Base-by-base conservation (phyloP, 768 basidiomycete genomes). In the Pisolithus albus region DNA sequence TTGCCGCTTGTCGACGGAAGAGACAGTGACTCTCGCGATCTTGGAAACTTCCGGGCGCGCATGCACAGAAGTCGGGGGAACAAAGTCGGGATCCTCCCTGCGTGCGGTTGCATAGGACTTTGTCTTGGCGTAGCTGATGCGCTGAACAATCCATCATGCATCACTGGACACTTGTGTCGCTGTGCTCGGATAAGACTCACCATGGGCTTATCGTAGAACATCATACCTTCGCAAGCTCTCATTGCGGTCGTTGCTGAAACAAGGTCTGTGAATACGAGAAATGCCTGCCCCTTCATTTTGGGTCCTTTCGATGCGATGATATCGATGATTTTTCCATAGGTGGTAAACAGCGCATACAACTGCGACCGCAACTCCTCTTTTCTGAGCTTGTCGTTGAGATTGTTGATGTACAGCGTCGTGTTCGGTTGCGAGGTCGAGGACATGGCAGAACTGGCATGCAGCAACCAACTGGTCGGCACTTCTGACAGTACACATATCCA, bases 231-330 rank as follows among this genome's bases (percentile, higher is more conserved):
- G 64, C 93, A 87, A 43, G 87, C 91, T 46, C 95, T 80, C 82
- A 97, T 79, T 34, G 95, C 95, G 49, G 91, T 82, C 5, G 95
- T 97, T 52, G 92, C 91, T 49, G 84, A 82, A 9, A 89, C 81
- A 46, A 95, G 83, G 72, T 98, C 95, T 47, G 82, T 79, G 71
- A 96, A 98, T 61, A 95, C 92, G 63, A 97, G 84, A 70, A 96
- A 98, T 1, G 95, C 95, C 70, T 96, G 93, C 19, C 93, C 94
- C 57, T 86, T 81, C 84, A 89, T 91, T 69, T 84, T 88, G 52
- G 80, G 72, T 64, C 76, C 81, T 69, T 95, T 93, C 23, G 86
- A 83, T 21, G 94, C 93, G 52, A 97, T 80, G 53, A 98, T 83
- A 67, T 97, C 95, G 74, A 98, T 81, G 52, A 98, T 75, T 66